Base-by-base conservation (phyloP, 1,284 basidiomycete species). In the Rhodotorula mucilaginosa region DNA sequence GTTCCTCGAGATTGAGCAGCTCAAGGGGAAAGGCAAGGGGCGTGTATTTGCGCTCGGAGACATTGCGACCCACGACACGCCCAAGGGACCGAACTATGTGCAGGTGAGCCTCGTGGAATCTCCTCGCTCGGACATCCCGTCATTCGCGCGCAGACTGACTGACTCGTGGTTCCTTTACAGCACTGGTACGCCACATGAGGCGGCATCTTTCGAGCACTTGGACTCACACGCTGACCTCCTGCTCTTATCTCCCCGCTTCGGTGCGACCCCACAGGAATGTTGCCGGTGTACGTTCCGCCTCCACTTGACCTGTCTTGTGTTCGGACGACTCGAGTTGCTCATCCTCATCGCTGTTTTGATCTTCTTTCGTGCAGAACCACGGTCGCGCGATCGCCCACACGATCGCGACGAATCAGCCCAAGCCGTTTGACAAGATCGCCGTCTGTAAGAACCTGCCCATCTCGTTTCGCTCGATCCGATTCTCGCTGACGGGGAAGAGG, bases 41-140 rank as follows among this genome's bases (percentile, higher is more conserved):
- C 82, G 88, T 76, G 87, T 97, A 10, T 97, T 87, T 80, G 94
- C 94, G 8, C 87, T 96, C 69, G 94, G 93, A 62, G 93, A 97
- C 82, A 94, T 97, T 78, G 93, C 93, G 1, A 85, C 68, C 2
- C 78, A 68, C 69, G 65, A 70, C 19, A 82, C 80, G 5, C 67
- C 56, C 0, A 46, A 51, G 47, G 87, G 87, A 5, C 84, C 83
- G 70, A 82, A 83, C 64, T 83, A 92, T 58, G 89, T 95, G 73
- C 93, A 96, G 82, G 82, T 96, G 93, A 59, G 23, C 62, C 66
- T 67, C 19, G 31, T 5, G 31, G 47, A 16, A 21, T 23, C 8
- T 5, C 6, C 34, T 34, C 34, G 34, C 34, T 34, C 34, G 34
- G 34, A 34, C 34, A 34, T 34, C 34, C 34, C 34, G 34, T 34